Evolutionary conservation across 2,329 filamentous ascomycete genomes (phyloP).

Genomic region (Rhytidhysteron rufulum): DNA sequence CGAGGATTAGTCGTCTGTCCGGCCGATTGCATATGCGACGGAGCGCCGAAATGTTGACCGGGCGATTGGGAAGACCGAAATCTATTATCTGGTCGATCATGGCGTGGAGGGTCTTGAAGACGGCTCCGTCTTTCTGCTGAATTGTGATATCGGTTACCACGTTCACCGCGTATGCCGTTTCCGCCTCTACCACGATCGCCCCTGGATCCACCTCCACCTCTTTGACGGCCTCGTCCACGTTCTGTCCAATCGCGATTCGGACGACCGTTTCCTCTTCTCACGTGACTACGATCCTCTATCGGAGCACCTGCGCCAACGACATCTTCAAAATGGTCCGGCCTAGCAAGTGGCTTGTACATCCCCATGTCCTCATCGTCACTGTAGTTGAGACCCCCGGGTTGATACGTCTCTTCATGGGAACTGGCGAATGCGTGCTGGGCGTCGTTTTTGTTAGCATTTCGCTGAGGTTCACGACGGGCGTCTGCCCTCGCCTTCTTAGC

Average conservation of each 20-base stretch:
- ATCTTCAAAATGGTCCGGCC: constrained; percentile 45
- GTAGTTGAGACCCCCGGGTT: constrained; percentile 39
- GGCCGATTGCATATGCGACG: neutral
- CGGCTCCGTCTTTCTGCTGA: constrained; percentile 6
- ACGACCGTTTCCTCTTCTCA: constrained; percentile 27
- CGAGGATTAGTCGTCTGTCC: constrained; percentile 2
- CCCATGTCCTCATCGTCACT: constrained; percentile 41
- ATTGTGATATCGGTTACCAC: constrained; percentile 16
- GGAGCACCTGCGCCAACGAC: constrained; percentile 40
- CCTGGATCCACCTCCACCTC: constrained; percentile 28
- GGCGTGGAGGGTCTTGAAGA: constrained; percentile 16
- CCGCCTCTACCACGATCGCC: constrained; percentile 26
- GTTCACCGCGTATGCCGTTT: constrained; percentile 20
- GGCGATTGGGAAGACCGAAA: constrained; percentile 24
- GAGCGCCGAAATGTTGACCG: constrained; percentile 11
- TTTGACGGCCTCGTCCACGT: constrained; percentile 27
- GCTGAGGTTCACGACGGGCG: constrained; percentile 19
- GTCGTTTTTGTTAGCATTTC: constrained; percentile 7
- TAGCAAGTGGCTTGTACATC: constrained; percentile 46
- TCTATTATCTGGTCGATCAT: constrained; percentile 8
- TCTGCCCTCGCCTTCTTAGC: constrained; percentile 45
- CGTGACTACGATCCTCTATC: constrained; percentile 33
- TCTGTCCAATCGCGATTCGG: constrained; percentile 23
- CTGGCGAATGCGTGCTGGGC: neutral
- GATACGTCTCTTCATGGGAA: constrained; percentile 18